Percentiles rank a stretch among this genome's conserved stretches.
phyloP scores from a whole-genome alignment of 148 eudicot genomes.

The Rhododendron simsii region DNA sequence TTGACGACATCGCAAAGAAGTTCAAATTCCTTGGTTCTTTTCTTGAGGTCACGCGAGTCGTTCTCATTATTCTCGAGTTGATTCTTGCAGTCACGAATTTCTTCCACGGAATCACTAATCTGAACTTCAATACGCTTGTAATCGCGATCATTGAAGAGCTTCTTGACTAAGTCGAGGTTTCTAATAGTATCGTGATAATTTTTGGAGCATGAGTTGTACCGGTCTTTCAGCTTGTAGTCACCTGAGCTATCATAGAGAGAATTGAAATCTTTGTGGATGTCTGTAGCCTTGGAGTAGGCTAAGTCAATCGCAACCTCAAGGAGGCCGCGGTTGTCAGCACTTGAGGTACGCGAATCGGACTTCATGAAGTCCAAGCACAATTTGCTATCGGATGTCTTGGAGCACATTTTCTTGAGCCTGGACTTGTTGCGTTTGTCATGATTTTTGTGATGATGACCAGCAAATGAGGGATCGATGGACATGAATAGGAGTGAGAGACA shows the following conservation, averaged over 20 bases:
- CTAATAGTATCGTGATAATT: constrained; percentile 2
- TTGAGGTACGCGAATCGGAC: neutral
- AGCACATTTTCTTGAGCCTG: neutral
- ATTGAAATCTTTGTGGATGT: neutral
- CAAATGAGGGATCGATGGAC: constrained; percentile 6
- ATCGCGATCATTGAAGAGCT: neutral
- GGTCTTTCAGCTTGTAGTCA: neutral
- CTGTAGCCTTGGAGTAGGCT: constrained; percentile 10
- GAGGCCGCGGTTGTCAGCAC: neutral
- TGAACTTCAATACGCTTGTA: constrained; percentile 1
- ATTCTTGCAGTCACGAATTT: constrained; percentile 4
- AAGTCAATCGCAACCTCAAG: neutral
- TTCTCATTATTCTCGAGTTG: neutral
- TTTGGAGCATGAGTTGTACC: constrained; percentile 3
- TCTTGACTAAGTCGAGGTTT: neutral
- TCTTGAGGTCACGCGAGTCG: neutral
- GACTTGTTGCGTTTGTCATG: neutral
- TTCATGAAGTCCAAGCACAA: constrained; percentile 3
- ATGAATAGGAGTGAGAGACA: neutral
- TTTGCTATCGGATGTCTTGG: neutral
- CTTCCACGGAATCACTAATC: neutral
- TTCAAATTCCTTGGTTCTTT: constrained; percentile 9
- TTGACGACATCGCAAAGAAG: constrained; percentile 2
- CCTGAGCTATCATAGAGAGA: neutral
- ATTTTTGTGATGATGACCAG: neutral